Conservation (phyloP, 129 eudicot genomes). For the Dittrichia graveolens region DNA sequence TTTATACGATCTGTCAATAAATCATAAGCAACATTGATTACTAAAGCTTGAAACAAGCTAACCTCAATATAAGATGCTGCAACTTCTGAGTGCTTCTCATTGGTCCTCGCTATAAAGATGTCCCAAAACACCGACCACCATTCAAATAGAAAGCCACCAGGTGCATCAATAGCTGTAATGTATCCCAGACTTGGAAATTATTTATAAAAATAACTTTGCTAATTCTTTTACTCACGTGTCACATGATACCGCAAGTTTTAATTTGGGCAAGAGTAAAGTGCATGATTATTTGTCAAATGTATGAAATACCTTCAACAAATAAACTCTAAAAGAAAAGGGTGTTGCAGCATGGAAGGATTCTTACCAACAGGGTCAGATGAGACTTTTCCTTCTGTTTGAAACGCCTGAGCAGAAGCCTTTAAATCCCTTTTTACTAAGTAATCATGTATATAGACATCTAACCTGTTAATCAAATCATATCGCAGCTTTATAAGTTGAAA, state of each 20-base stretch:
- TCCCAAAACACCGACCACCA: constrained; percentile 99
- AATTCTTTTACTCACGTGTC: background rate
- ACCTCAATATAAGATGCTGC: constrained; percentile 99
- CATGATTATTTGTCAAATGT: background rate
- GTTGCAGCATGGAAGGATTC: constrained; percentile 14
- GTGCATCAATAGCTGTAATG: constrained; percentile 92
- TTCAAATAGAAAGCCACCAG: constrained; percentile 97
- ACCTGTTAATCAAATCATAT: constrained; percentile 49
- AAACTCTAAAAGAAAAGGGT: background rate
- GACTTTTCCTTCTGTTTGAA: constrained; percentile 96
- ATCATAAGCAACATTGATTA: too few relatives aligned
- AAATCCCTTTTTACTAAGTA: constrained; percentile 93
- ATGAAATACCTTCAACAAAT: constrained; percentile 13
- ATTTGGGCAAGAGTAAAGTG: background rate
- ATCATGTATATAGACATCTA: constrained; percentile 95
- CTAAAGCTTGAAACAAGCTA: constrained; percentile 16
- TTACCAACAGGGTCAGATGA: constrained; percentile 99
- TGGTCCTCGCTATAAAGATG: constrained; percentile 92
- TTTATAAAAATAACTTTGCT: background rate
- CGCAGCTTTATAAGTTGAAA: constrained; percentile 1
- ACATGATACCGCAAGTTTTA: background rate
- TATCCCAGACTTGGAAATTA: constrained; percentile 24
- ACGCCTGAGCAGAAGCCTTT: constrained; percentile 95
- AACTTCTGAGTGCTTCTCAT: constrained; percentile 95
- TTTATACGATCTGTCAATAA: too few relatives aligned